Percentiles rank a stretch among this genome's conserved stretches.
phyloP scores from a whole-genome alignment of 305 asterid species.

The Fraxinus platypoda region DNA sequence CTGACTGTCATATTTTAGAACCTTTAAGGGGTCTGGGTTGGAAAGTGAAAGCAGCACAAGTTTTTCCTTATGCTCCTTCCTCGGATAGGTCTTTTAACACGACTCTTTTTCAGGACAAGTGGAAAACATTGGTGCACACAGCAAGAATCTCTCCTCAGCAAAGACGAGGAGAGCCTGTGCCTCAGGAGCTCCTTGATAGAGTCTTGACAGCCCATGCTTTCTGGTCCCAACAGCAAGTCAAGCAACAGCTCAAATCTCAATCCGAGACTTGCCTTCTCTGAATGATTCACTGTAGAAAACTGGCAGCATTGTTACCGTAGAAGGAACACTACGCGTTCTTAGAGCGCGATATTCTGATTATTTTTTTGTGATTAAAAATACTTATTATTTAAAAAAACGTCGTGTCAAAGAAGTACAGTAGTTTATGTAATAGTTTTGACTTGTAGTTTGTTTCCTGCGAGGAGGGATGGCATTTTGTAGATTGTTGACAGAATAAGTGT shows the following conservation, averaged over 20 bases:
- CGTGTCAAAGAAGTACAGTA: slow-evolving; percentile 20
- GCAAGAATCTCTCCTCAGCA: slow-evolving; percentile 97
- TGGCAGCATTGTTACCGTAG: neutral
- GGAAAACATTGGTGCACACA: slow-evolving; percentile 97
- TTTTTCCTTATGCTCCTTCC: neutral
- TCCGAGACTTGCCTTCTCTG: slow-evolving; percentile 57
- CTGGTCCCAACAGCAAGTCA: slow-evolving; percentile 96
- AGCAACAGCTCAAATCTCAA: slow-evolving; percentile 70
- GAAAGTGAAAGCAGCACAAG: neutral
- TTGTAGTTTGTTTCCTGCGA: neutral
- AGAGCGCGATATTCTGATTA: neutral
- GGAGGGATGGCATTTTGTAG: slow-evolving; percentile 31
- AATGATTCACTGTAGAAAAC: neutral
- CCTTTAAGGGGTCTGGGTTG: neutral
- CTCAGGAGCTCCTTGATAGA: slow-evolving; percentile 89
- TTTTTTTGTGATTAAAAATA: slow-evolving; percentile 27
- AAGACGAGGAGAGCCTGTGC: slow-evolving; percentile 96
- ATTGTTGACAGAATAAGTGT: slow-evolving; percentile 34
- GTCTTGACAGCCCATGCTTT: slow-evolving; percentile 85
- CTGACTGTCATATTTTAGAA: neutral
- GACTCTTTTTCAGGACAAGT: slow-evolving; percentile 67
- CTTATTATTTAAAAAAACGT: slow-evolving; percentile 23
- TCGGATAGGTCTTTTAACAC: neutral
- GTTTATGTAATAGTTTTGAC: slow-evolving; percentile 19
- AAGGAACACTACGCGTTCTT: neutral